Base-by-base conservation (phyloP, 1,139 yeast genomes). In the Geotrichum phurueaensis region DNA sequence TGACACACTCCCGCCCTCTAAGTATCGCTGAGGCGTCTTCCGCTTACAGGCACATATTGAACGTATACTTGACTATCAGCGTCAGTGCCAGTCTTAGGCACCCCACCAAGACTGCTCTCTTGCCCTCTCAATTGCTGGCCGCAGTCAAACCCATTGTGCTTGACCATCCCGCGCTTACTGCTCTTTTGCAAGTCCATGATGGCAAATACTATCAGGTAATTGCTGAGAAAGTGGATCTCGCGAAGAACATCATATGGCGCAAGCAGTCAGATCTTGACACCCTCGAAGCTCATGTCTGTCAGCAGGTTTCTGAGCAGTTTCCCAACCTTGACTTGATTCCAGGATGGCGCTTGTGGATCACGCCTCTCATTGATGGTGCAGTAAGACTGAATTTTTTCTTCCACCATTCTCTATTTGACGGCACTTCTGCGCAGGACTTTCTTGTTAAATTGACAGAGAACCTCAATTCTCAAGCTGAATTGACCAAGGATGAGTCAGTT, bases 321-420 rank as follows among this genome's bases (percentile, higher is more conserved):
- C 36, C 10, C 9, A 22, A 45, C 33, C 20, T 51, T 20, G 57
- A 53, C 18, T 10, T 33, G 7, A 15, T 45, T 23, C 60, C 60
- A 15, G 54, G 55, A 39, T 58, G 60, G 60, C 53, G 57, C n/a
- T 43, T 58, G 12, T 58, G 60, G 60, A 18, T 54, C 18, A 58
- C 58, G 3, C 60, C 60, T 6, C 20, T 48, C 15, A 25, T 9
- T 25, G 45, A 20, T 5, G 48, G 27, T 7, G 25, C 22, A 10
- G 7, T 18, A 10, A 36, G 36, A 12, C 10, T 58, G 5, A 50
- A 47, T 9, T 58, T 57, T 51, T 57, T 57, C 50, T 58, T 58
- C 33, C 60, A 58, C 22, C 60, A 58, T 33, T 54, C 60, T 9
- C 36, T 54, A 7, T 49, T 51, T 33, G 60, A 58, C 29, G 60